Evolutionary conservation across 345 rosid species (phyloP).

Genomic region (thale cress (Arabidopsis thaliana)): TAIR10.1 NC_003076.8:1015501-1016000

Average conservation of each 20-base stretch:
- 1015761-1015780: not conserved
- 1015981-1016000: constrained; percentile 81
- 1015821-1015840: constrained; percentile 58
- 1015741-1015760: no score
- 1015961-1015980: constrained; percentile 87
- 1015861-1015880: constrained; percentile 93
- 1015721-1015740: not conserved
- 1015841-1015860: constrained; percentile 72
- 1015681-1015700: constrained; percentile 22
- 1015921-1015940: constrained; percentile 71
- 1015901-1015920: constrained; percentile 84
- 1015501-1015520: not conserved
- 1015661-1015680: constrained; percentile 22
- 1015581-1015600: not conserved
- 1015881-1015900: constrained; percentile 86
- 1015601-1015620: not conserved
- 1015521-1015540: constrained; percentile 21
- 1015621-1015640: not conserved
- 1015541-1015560: constrained; percentile 21
- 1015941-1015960: constrained; percentile 73
- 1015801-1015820: constrained; percentile 63
- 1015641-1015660: constrained; percentile 27
- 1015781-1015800: not conserved
- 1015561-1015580: no score
- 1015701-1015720: not conserved